These are phyloP conservation scores for Clitocybe nebularis DNA, from an alignment of 1,284 basidiomycete species.

Conservation along the genomic window DNA sequence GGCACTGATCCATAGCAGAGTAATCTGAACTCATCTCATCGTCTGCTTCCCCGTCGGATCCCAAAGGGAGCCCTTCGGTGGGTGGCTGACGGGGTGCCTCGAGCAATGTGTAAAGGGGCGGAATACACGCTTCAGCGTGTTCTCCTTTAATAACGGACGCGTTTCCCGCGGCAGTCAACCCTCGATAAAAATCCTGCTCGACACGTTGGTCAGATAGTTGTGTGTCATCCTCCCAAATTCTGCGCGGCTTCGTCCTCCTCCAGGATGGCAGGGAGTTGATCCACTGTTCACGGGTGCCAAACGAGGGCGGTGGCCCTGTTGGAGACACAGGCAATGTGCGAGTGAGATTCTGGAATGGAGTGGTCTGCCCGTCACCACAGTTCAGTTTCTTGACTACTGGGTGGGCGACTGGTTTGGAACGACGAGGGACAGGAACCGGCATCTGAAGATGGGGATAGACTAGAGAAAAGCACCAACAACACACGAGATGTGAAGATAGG, in stretches of 20 bases:
- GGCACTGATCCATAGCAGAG: conserved; percentile 24
- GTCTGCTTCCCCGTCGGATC: conserved; percentile 33
- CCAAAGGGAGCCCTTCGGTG: conserved; percentile 4
- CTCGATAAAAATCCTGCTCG: conserved; percentile 58
- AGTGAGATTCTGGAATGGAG: conserved; percentile 48
- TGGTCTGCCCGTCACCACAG: conserved; percentile 38
- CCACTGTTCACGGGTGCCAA: conserved; percentile 68
- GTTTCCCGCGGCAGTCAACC: conserved; percentile 70
- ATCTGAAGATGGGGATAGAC: conserved; percentile 50
- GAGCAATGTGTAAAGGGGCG: conserved; percentile 54
- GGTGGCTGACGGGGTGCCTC: conserved; percentile 16
- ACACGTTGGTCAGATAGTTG: conserved; percentile 21
- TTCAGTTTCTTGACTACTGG: conserved; percentile 56
- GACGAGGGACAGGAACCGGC: conserved; percentile 75
- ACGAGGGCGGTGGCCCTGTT: conserved; percentile 55
- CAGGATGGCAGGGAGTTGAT: conserved; percentile 63
- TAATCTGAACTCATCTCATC: conserved; percentile 41
- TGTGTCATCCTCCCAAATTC: conserved; percentile 58
- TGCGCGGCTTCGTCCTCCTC: conserved; percentile 61
- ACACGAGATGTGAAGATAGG: conserved; percentile 34
- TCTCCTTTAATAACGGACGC: conserved; percentile 78
- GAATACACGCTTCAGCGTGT: conserved; percentile 76
- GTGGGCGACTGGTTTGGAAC: conserved; percentile 53
- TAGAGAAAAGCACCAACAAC: conserved; percentile 36
- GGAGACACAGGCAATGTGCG: conserved; percentile 55